These are phyloP conservation scores for Holtermannia corniformis DNA, from an alignment of 768 basidiomycete species.

Conservation along the genomic window DNA sequence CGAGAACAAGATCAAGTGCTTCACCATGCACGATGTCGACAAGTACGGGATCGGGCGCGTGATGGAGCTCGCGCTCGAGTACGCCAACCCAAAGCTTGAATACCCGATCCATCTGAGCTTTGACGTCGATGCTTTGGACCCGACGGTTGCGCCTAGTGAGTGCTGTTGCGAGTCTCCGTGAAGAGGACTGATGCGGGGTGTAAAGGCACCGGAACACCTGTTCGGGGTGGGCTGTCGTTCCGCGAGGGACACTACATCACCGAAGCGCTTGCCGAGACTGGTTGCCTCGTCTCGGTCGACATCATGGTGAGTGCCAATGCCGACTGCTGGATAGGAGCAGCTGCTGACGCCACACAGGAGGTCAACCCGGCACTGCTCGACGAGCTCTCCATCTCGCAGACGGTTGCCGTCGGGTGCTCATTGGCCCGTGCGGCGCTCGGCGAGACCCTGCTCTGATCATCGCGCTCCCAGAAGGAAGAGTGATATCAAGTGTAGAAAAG, in stretches of 20 bases:
- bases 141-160: slow-evolving; percentile 79
- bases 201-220: slow-evolving; percentile 46
- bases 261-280: slow-evolving; percentile 85
- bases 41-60: slow-evolving; percentile 85
- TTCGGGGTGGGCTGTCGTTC: slow-evolving; percentile 91
- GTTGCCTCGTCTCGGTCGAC: slow-evolving; percentile 81
- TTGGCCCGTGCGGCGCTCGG: slow-evolving; percentile 40
- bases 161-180: not conserved
- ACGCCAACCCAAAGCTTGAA: slow-evolving; percentile 76
- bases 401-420: slow-evolving; percentile 53
- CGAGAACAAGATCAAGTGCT: slow-evolving; percentile 70
- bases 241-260: slow-evolving; percentile 98
- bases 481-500: not conserved
- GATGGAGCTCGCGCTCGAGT: slow-evolving; percentile 90
- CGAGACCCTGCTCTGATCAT: slow-evolving; percentile 38
- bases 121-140: slow-evolving; percentile 92
- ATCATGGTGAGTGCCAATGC: slow-evolving; percentile 60
- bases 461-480: not conserved
- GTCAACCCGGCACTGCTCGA: slow-evolving; percentile 92
- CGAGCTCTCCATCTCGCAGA: slow-evolving; percentile 64
- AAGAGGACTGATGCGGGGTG: not conserved
- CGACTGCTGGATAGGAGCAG: not conserved
- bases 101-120: slow-evolving; percentile 90
- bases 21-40: slow-evolving; percentile 81
- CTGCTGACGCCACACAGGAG: slow-evolving; percentile 49